A percentile compares a stretch with the other conserved stretches of the same genome.
These are phyloP conservation scores for Mortierella sp. DNA, from an alignment of 371 early-diverging fungal genomes.

Conservation along the genomic window DNA sequence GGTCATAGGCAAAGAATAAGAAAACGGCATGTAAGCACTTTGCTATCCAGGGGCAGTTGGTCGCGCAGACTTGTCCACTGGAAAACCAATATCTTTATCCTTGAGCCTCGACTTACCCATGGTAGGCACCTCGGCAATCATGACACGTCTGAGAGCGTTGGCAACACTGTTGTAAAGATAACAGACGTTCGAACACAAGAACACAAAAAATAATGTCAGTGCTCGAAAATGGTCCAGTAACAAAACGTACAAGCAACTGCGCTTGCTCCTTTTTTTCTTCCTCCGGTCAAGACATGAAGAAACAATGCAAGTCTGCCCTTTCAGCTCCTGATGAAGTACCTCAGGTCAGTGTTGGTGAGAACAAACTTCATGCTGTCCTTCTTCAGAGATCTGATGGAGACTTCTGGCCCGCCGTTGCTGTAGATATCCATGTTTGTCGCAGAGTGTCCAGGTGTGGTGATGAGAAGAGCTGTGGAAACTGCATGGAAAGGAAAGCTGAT, in stretches of 20 bases:
- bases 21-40: neutral
- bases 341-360: slow-evolving; percentile 83
- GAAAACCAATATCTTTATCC: neutral
- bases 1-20: neutral
- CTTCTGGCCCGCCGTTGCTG: slow-evolving; percentile 72
- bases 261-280: neutral
- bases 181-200: neutral
- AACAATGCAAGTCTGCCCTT: neutral
- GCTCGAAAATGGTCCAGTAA: neutral
- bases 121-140: slow-evolving; percentile 99
- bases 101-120: slow-evolving; percentile 68
- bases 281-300: neutral
- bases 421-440: slow-evolving; percentile 48
- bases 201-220: neutral
- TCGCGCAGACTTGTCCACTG: neutral
- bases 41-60: neutral
- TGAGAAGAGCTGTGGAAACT: slow-evolving; percentile 13
- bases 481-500: neutral
- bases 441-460: neutral
- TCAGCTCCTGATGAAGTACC: slow-evolving; percentile 58
- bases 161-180: slow-evolving; percentile 76
- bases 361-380: slow-evolving; percentile 81
- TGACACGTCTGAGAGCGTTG: slow-evolving; percentile 96
- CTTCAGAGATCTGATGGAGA: slow-evolving; percentile 78
- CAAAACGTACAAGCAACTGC: neutral